A percentile compares a stretch with the other conserved stretches of the same genome.
Conservation (phyloP, 108 stramenopile genomes). For the Nitzschia sp. region DNA sequence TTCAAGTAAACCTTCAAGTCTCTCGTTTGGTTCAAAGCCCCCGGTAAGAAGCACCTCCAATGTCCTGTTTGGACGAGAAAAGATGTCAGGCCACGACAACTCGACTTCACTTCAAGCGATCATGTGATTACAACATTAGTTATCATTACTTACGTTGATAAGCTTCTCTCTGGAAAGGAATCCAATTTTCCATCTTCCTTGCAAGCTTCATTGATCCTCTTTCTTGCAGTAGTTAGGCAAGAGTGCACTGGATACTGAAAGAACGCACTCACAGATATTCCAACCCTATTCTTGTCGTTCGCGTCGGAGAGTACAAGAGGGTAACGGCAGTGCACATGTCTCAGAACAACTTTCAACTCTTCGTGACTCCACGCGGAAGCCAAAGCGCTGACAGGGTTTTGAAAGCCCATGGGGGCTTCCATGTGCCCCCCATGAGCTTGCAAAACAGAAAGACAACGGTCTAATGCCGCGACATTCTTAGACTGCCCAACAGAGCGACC, state of each 20-base stretch:
- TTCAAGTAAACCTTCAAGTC: slow-evolving; percentile 48
- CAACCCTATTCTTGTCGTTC: slow-evolving; percentile 22
- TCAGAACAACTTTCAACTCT: slow-evolving; percentile 47
- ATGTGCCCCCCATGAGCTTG: slow-evolving; percentile 64
- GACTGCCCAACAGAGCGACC: slow-evolving; percentile 45
- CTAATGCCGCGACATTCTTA: slow-evolving; percentile 42
- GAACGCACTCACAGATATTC: slow-evolving; percentile 52
- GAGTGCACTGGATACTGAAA: slow-evolving; percentile 76
- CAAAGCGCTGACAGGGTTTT: slow-evolving; percentile 48
- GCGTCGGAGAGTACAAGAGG: slow-evolving; percentile 39
- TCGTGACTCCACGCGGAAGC: slow-evolving; percentile 48
- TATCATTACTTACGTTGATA: slow-evolving; percentile 6
- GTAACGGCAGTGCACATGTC: slow-evolving; percentile 45
- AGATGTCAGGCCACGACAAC: too few relatives aligned
- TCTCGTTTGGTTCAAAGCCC: slow-evolving; percentile 85
- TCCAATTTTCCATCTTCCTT: slow-evolving; percentile 5
- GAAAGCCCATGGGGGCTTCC: slow-evolving; percentile 19
- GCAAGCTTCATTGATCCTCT: slow-evolving; percentile 26
- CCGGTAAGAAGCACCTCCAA: slow-evolving; percentile 43
- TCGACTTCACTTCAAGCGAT: not conserved
- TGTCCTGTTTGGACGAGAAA: slow-evolving; percentile 29
- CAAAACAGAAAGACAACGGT: slow-evolving; percentile 60
- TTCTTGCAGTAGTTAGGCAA: slow-evolving; percentile 46
- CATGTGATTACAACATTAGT: too few relatives aligned
- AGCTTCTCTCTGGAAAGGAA: not conserved